phyloP scores from a whole-genome alignment of 2,329 filamentous ascomycete species.

The Metarhizium sp. region DNA sequence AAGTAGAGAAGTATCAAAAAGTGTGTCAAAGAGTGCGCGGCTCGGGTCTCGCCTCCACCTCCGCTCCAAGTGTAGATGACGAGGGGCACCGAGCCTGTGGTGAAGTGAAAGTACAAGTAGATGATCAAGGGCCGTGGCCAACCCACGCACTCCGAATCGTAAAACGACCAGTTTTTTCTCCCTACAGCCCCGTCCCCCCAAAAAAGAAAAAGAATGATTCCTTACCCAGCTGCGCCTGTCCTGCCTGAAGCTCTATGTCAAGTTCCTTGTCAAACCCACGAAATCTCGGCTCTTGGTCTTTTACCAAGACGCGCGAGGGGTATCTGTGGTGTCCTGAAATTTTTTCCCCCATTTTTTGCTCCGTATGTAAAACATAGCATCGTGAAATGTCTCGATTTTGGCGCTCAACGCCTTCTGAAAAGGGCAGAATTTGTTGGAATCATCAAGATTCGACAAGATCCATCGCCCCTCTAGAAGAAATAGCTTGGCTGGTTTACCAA shows the following conservation, averaged over 20 bases:
- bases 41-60: background rate
- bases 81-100: background rate
- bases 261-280: background rate
- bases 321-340: conserved; percentile 1
- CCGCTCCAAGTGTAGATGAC: background rate
- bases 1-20: background rate
- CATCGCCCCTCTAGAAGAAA: background rate
- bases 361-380: background rate
- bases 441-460: background rate
- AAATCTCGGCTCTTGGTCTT: background rate
- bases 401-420: conserved; percentile 1
- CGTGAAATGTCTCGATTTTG: background rate
- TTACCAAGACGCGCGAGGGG: conserved; percentile 3
- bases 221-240: conserved; percentile 3
- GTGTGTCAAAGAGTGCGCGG: background rate
- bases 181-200: background rate
- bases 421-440: background rate
- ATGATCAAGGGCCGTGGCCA: background rate
- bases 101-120: background rate
- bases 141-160: background rate
- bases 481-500: background rate
- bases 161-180: background rate
- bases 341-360: background rate
- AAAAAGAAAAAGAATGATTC: background rate
- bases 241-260: background rate